A percentile compares a stretch with the other conserved stretches of the same genome.
phyloP scores from a whole-genome alignment of 495 filamentous ascomycete species.

The Daldinia caldariorum region DNA sequence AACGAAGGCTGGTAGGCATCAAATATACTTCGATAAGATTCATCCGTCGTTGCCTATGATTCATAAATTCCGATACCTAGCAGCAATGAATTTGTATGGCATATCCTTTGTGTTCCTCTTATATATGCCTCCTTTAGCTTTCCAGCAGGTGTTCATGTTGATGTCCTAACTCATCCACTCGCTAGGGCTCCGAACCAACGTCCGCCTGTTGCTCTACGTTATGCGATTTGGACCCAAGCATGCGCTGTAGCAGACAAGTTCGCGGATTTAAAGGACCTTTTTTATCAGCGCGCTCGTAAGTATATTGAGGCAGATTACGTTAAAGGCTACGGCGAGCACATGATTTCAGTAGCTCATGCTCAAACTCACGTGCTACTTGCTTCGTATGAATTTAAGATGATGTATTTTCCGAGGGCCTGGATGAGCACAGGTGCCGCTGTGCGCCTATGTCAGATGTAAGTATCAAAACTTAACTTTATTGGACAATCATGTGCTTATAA shows the following conservation, averaged over 20 bases:
- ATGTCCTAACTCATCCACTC: conserved; percentile 36
- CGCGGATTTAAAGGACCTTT: conserved; percentile 76
- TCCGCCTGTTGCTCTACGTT: conserved; percentile 88
- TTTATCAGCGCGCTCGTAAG: conserved; percentile 88
- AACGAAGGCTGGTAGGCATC: conserved; percentile 64
- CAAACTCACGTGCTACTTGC: conserved; percentile 85
- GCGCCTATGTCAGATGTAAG: conserved; percentile 80
- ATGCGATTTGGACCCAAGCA: conserved; percentile 92
- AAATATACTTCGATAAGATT: conserved; percentile 90
- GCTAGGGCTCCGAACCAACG: conserved; percentile 77
- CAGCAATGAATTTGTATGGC: conserved; percentile 78
- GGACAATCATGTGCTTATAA: conserved; percentile 18
- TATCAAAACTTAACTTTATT: neutral
- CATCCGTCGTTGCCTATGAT: conserved; percentile 87
- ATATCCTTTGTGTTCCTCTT: conserved; percentile 1
- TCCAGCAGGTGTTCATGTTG: neutral
- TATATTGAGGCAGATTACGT: conserved; percentile 91
- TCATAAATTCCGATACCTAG: conserved; percentile 84
- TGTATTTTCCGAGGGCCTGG: conserved; percentile 98
- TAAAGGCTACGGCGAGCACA: conserved; percentile 89
- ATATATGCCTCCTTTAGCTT: conserved; percentile 1
- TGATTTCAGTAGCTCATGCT: conserved; percentile 81
- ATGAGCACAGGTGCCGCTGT: conserved; percentile 84
- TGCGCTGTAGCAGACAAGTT: conserved; percentile 86
- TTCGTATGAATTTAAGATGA: conserved; percentile 93